Evolutionary conservation across 148 eudicot species (phyloP).

Genomic region (Fagopyrum esculentum): DNA sequence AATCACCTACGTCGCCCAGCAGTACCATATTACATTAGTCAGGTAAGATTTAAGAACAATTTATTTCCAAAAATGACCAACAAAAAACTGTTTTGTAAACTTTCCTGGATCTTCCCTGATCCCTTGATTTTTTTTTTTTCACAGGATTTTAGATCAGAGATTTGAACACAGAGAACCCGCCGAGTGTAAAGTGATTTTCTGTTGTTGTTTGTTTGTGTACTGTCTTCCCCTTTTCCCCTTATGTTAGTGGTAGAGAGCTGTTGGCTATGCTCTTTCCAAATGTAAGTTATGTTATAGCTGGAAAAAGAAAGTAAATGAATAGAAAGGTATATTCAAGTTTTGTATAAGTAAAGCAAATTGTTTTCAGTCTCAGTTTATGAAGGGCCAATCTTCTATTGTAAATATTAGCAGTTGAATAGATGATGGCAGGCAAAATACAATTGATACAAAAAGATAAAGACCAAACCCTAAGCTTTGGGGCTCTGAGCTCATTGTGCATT

Average conservation of each 20-base stretch:
- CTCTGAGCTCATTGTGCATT: too few relatives aligned
- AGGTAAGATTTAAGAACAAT: neutral
- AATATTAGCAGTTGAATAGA: neutral
- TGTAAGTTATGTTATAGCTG: conserved; percentile 1
- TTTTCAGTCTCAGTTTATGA: neutral
- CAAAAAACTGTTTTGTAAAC: neutral
- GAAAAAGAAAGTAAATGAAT: neutral
- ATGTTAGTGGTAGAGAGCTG: neutral
- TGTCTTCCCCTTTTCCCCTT: neutral
- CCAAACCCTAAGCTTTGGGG: too few relatives aligned
- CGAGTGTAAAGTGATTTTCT: neutral
- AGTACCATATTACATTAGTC: neutral
- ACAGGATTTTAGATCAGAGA: conserved; percentile 1
- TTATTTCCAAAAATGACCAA: neutral
- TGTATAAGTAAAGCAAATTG: neutral
- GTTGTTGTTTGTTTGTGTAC: neutral
- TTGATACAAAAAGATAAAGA: neutral
- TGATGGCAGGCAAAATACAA: neutral
- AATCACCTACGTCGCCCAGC: neutral
- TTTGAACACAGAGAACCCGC: neutral
- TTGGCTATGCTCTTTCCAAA: neutral
- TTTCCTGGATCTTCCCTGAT: neutral
- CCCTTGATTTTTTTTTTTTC: neutral
- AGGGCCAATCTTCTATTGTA: neutral
- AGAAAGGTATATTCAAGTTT: neutral